phyloP scores from a whole-genome alignment of 2,329 filamentous ascomycete genomes.

The Trichophyton schoenleinii region DNA sequence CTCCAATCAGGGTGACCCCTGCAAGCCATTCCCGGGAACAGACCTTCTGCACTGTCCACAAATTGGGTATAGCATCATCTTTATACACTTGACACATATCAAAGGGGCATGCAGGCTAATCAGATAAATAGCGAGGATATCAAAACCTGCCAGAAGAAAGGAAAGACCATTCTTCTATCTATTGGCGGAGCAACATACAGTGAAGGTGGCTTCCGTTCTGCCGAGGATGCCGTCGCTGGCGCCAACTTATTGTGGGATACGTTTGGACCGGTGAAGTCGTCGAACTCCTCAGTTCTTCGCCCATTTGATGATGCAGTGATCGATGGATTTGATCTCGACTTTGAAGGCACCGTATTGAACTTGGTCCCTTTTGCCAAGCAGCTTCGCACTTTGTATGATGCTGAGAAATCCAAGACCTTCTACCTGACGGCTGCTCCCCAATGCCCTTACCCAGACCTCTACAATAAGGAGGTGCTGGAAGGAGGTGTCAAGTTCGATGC shows the following conservation, averaged over 20 bases:
- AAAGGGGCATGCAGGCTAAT: conserved; percentile 12
- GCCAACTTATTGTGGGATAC: conserved; percentile 57
- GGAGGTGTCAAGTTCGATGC: conserved; percentile 46
- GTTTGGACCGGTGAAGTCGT: conserved; percentile 46
- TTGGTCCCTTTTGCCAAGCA: conserved; percentile 49
- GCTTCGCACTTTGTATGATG: conserved; percentile 45
- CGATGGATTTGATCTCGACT: conserved; percentile 68
- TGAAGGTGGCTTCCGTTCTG: conserved; percentile 52
- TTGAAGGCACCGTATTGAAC: conserved; percentile 50
- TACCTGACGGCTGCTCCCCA: conserved; percentile 56
- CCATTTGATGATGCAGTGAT: conserved; percentile 55
- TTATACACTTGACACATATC: conserved; percentile 5
- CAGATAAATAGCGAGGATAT: conserved; percentile 29
- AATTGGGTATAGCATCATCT: conserved; percentile 43
- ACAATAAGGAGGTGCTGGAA: conserved; percentile 45
- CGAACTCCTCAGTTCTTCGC: conserved; percentile 33
- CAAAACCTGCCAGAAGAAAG: conserved; percentile 48
- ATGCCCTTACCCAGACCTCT: conserved; percentile 52
- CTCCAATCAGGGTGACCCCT: conserved; percentile 50
- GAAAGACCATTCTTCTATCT: conserved; percentile 61
- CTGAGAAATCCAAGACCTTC: conserved; percentile 40
- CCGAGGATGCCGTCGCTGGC: conserved; percentile 39
- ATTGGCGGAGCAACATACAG: conserved; percentile 59
- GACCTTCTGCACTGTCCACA: conserved; percentile 49
- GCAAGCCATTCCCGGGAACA: conserved; percentile 47